phyloP scores from a whole-genome alignment of 768 basidiomycete species.

The Suillus hirtellus region DNA sequence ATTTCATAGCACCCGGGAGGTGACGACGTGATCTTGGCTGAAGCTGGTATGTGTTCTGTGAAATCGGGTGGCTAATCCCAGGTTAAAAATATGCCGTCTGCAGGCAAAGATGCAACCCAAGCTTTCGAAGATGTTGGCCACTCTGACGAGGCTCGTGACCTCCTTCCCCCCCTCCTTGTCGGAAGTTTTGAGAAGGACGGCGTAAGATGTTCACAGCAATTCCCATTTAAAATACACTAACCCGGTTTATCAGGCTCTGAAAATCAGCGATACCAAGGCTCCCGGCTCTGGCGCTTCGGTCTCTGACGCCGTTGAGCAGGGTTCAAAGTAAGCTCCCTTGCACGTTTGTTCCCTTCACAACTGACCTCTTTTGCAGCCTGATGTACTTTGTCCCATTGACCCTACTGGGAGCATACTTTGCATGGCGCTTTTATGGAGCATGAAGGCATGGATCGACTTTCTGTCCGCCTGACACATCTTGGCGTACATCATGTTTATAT shows the following conservation, averaged over 20 bases:
- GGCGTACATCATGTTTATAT: constrained; percentile 12
- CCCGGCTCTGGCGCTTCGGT: constrained; percentile 41
- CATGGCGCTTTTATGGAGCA: constrained; percentile 73
- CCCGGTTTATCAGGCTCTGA: constrained; percentile 41
- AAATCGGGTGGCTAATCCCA: constrained; percentile 1
- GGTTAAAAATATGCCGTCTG: constrained; percentile 8
- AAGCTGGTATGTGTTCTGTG: constrained; percentile 67
- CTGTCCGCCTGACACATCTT: neutral
- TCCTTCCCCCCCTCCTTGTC: constrained; percentile 75
- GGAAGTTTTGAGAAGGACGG: constrained; percentile 78
- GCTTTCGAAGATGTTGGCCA: constrained; percentile 99
- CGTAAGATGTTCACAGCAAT: constrained; percentile 42
- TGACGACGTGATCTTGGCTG: constrained; percentile 94
- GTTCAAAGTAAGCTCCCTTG: constrained; percentile 57
- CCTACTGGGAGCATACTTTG: constrained; percentile 83
- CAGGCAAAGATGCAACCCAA: constrained; percentile 95
- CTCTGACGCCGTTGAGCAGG: constrained; percentile 55
- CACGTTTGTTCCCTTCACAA: constrained; percentile 9
- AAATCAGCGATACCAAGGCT: constrained; percentile 54
- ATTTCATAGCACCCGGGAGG: constrained; percentile 85
- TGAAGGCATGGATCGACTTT: constrained; percentile 17
- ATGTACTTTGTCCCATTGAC: constrained; percentile 86
- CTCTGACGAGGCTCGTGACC: constrained; percentile 93
- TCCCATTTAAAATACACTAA: constrained; percentile 10
- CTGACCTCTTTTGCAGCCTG: constrained; percentile 42